phyloP scores from a whole-genome alignment of 345 rosid species.

The Xanthoceras sorbifolium region DNA sequence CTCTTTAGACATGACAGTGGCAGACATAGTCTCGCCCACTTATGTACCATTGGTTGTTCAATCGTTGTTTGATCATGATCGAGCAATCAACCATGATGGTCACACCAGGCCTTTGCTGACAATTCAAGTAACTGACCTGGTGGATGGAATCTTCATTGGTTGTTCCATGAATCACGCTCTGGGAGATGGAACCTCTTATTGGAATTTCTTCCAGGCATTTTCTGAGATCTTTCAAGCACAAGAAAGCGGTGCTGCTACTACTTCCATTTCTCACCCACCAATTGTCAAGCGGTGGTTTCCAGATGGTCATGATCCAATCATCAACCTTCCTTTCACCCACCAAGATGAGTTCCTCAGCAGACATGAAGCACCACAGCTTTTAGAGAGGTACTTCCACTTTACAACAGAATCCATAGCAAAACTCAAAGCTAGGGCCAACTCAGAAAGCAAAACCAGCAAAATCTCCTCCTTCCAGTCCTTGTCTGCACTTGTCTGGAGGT shows the following conservation, averaged over 20 bases:
- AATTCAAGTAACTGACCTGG: slow-evolving; percentile 59
- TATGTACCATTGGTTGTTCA: slow-evolving; percentile 59
- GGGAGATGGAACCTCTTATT: slow-evolving; percentile 68
- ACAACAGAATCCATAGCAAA: slow-evolving; percentile 48
- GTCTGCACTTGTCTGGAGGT: slow-evolving; percentile 65
- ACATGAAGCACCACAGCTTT: slow-evolving; percentile 46
- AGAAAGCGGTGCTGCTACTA: not conserved
- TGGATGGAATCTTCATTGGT: slow-evolving; percentile 73
- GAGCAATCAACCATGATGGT: slow-evolving; percentile 63
- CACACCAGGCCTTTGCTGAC: slow-evolving; percentile 53
- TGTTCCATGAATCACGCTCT: slow-evolving; percentile 61
- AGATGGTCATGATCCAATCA: slow-evolving; percentile 40
- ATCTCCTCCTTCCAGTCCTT: slow-evolving; percentile 78
- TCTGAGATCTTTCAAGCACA: slow-evolving; percentile 62
- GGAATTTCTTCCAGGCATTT: slow-evolving; percentile 67
- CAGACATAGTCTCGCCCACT: slow-evolving; percentile 49
- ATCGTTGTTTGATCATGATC: slow-evolving; percentile 68
- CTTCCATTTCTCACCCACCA: slow-evolving; percentile 47
- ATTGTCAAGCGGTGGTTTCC: slow-evolving; percentile 57
- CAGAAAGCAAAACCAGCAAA: slow-evolving; percentile 38
- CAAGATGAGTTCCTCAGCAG: slow-evolving; percentile 46
- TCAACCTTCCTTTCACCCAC: slow-evolving; percentile 51
- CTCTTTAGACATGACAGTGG: slow-evolving; percentile 33
- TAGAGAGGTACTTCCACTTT: slow-evolving; percentile 66
- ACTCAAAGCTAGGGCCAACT: slow-evolving; percentile 59